Evolutionary conservation across 495 filamentous ascomycete species (phyloP).

Genomic region (Trichoderma asperelloides): DNA sequence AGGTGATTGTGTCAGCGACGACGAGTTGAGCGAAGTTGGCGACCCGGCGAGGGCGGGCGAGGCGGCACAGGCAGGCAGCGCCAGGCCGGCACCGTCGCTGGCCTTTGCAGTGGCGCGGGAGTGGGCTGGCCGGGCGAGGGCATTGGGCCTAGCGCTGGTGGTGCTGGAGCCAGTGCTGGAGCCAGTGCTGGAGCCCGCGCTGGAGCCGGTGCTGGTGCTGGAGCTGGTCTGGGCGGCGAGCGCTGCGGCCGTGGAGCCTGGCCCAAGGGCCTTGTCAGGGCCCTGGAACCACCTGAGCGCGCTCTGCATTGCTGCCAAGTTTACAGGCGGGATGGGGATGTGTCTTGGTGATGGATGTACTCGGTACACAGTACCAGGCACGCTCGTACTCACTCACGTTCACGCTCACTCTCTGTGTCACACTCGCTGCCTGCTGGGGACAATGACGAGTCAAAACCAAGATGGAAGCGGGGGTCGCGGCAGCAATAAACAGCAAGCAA

Average conservation of each 20-base stretch:
- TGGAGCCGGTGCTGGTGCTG: neutral
- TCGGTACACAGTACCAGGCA: too few species aligned
- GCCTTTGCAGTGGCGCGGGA: neutral
- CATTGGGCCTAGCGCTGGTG: neutral
- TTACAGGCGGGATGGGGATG: neutral
- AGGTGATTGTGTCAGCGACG: slow-evolving; percentile 25
- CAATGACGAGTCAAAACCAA: too few species aligned
- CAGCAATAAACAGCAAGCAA: too few species aligned
- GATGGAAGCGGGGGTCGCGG: too few species aligned
- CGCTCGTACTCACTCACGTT: too few species aligned
- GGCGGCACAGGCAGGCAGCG: slow-evolving; percentile 4
- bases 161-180: neutral
- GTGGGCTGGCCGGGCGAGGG: neutral
- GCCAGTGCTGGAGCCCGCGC: neutral
- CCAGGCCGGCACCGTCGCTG: neutral
- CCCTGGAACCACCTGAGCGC: slow-evolving; percentile 4
- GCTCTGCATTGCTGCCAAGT: neutral
- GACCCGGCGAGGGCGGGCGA: slow-evolving; percentile 3
- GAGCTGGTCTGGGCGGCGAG: neutral
- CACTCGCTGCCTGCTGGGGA: too few species aligned
- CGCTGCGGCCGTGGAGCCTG: neutral
- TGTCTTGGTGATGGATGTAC: too few species aligned
- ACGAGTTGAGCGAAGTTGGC: slow-evolving; percentile 15
- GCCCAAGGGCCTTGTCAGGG: neutral
- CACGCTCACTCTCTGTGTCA: too few species aligned